Percentiles rank a stretch among this genome's conserved stretches.
Conservation (phyloP, 495 filamentous ascomycete genomes). For the Trichoderma asperelloides region DNA sequence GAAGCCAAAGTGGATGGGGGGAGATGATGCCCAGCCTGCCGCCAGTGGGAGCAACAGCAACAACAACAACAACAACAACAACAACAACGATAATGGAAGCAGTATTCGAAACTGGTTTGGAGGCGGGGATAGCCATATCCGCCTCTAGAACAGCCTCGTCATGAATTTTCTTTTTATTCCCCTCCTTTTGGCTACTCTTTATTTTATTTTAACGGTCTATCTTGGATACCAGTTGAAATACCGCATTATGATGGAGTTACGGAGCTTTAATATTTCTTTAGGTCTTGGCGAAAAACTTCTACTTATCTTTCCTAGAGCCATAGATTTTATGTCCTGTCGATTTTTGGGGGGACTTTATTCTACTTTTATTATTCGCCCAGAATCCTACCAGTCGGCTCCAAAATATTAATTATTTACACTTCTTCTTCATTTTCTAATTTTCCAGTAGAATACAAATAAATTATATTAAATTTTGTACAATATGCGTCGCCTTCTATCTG, state of each 20-base stretch:
- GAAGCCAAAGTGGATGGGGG: constrained; percentile 78
- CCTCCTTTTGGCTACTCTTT: neutral
- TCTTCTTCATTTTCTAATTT: no score
- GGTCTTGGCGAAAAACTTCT: neutral
- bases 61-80: constrained; percentile 15
- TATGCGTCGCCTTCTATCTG: neutral
- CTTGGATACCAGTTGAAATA: neutral
- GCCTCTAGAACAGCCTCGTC: neutral
- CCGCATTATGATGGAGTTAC: neutral
- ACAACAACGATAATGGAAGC: constrained; percentile 11
- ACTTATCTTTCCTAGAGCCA: neutral
- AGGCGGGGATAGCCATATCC: constrained; percentile 15
- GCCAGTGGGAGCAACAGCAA: constrained; percentile 7
- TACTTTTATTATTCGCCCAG: neutral
- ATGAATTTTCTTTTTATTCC: neutral
- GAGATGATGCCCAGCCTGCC: constrained; percentile 28
- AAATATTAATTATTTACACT: neutral
- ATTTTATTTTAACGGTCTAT: neutral
- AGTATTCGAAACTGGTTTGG: constrained; percentile 24
- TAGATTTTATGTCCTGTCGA: neutral
- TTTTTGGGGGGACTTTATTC: neutral
- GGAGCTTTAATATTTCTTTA: neutral
- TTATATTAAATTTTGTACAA: neutral
- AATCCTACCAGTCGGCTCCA: neutral
- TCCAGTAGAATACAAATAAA: no score